A percentile compares a stretch with the other conserved stretches of the same genome.
Evolutionary conservation across 176 grass and related monocot species (phyloP).

Genomic region (Phragmites australis): DNA sequence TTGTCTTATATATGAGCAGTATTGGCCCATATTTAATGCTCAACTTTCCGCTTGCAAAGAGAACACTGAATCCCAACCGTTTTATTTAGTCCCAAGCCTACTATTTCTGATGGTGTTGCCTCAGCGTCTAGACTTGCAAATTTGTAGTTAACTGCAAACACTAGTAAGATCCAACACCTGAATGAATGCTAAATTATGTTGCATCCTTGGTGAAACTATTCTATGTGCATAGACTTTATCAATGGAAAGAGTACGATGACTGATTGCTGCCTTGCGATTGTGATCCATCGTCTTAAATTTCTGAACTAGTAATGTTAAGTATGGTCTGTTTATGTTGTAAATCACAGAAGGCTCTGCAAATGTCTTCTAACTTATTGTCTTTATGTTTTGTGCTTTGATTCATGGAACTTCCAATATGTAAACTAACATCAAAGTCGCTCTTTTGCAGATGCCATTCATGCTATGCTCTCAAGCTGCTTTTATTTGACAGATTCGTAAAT

Average conservation of each 20-base stretch:
- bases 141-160: not conserved
- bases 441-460: conserved; percentile 32
- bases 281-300: not conserved
- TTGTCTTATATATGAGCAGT: not conserved
- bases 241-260: not conserved
- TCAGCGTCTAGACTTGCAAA: not conserved
- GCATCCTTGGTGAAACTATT: not conserved
- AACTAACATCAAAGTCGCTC: not conserved
- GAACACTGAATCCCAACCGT: too few relatives aligned
- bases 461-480: not conserved
- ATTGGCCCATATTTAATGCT: not conserved
- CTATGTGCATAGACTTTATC: not conserved
- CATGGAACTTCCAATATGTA: too few relatives aligned
- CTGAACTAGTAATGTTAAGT: not conserved
- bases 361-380: not conserved
- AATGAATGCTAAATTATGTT: not conserved
- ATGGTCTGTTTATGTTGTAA: not conserved
- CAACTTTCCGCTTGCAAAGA: too few relatives aligned
- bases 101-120: too few relatives aligned
- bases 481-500: conserved; percentile 42
- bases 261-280: not conserved
- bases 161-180: not conserved
- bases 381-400: too few relatives aligned
- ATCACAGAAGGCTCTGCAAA: not conserved
- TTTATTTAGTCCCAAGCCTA: too few relatives aligned